A percentile compares a stretch with the other conserved stretches of the same genome.
Conservation (phyloP, 495 filamentous ascomycete species). For the Xylaria flabelliformis region DNA sequence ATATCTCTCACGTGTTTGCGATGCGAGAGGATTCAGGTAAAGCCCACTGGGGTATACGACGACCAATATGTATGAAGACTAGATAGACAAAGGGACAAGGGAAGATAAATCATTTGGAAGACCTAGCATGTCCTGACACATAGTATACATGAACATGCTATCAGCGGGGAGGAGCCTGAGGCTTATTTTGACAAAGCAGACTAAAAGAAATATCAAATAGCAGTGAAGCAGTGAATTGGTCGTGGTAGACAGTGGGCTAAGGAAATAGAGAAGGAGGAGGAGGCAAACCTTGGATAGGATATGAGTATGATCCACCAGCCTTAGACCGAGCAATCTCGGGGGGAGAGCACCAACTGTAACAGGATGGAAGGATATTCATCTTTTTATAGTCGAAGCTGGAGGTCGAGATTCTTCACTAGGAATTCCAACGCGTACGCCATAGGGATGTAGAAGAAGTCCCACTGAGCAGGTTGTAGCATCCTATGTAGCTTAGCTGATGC, state of each 20-base stretch:
- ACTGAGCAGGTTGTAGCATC: conserved; percentile 10
- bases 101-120: neutral
- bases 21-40: neutral
- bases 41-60: neutral
- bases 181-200: neutral
- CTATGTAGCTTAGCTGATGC: conserved; percentile 16
- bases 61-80: neutral
- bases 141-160: neutral
- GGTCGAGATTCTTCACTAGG: conserved; percentile 10
- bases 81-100: neutral
- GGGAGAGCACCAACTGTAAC: neutral
- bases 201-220: neutral
- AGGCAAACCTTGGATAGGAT: conserved; percentile 1
- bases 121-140: neutral
- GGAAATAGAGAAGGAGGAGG: neutral
- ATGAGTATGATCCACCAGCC: neutral
- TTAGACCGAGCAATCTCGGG: neutral
- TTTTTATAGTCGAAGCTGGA: conserved; percentile 3
- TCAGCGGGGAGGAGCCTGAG: neutral
- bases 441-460: neutral
- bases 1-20: neutral
- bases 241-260: neutral
- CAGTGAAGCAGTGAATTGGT: neutral
- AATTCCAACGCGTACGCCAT: neutral
- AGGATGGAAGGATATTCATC: neutral